Evolutionary conservation across 78 protist species (phyloP).

Genomic region (Dictyostelium purpureum): DNA sequence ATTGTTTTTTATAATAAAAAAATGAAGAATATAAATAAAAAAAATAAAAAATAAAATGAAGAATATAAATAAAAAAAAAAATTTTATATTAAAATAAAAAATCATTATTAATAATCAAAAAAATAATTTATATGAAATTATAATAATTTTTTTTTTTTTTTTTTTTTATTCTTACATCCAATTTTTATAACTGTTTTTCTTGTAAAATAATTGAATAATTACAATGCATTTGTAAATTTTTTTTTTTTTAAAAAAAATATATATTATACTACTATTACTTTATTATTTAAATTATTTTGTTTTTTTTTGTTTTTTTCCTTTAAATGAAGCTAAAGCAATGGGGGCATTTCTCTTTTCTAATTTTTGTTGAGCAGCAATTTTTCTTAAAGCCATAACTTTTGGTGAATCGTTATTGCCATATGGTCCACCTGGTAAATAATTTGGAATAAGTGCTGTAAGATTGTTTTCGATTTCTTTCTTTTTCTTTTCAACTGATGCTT

Average conservation of each 20-base stretch:
- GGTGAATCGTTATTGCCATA: neutral
- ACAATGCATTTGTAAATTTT: neutral
- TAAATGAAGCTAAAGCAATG: neutral
- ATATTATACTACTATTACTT: neutral
- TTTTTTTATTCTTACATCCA: neutral
- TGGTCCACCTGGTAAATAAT: slow-evolving; percentile 39
- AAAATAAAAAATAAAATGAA: too few relatives aligned
- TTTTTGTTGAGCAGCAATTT: slow-evolving; percentile 30
- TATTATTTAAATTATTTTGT: neutral
- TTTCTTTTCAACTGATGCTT: slow-evolving; percentile 57
- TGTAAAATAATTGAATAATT: neutral
- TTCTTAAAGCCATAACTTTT: slow-evolving; percentile 16
- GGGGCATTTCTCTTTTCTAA: slow-evolving; percentile 7
- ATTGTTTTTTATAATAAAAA: too few relatives aligned
- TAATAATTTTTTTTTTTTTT: neutral
- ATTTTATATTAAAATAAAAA: too few relatives aligned
- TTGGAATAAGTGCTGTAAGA: slow-evolving; percentile 8
- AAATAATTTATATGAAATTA: neutral
- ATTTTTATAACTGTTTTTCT: neutral
- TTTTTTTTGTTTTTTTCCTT: neutral
- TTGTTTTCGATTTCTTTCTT: slow-evolving; percentile 51
- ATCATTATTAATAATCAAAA: too few relatives aligned
- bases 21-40: too few relatives aligned
- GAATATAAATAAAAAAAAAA: too few relatives aligned
- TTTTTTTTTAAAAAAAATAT: too few relatives aligned